Evolutionary conservation across 208 protist species (phyloP), one percentile per base, ranked within the genome.

Genomic region (Tritrichomonas foetus): DNA sequence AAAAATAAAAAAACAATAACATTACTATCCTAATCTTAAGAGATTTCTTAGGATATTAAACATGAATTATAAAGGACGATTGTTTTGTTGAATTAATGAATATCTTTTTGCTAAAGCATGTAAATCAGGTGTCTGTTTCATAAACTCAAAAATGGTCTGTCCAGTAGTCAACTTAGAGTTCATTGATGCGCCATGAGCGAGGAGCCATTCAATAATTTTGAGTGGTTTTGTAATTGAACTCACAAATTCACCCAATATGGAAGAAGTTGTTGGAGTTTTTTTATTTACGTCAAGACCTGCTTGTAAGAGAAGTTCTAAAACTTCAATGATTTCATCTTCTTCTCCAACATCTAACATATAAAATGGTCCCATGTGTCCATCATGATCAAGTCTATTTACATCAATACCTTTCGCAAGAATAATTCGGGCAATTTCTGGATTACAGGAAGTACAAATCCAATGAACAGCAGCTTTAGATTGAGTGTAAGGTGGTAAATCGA

Each of bases 331-430:
- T 25, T 53, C 78, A 61, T 89, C 78, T 89, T 44, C 44, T 89
- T 89, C 47, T 53, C n/a, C 78, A 33, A 89, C 47, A 39, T 89
- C 78, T 14, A 57, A 5, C 25, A 89, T 27, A 47, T 89, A 89
- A 22, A 53, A 89, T 16, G 78, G 78, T 27, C 78, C 78, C 9
- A 89, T 11, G 20, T 57, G 78, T 27, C 78, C 78, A 22, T 89
- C 78, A 57, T 89, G n/a, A 57, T 89, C 78, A 3, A 89, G 14
- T 20, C 78, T 9, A 89, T 89, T 89, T 57, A 89, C 47, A 61
- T 89, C 78, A 39, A 89, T 57, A 22, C 53, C 53, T 61, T 89
- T 89, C 25, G 44, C 20, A 3, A 89, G 47, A 57, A 89, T 57
- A 27, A 89, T 89, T 57, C 47, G 33, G 33, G 47, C 78, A 22